Conservation (phyloP, 805 yeast species). For the Myxozyma vanderwaltii region DNA sequence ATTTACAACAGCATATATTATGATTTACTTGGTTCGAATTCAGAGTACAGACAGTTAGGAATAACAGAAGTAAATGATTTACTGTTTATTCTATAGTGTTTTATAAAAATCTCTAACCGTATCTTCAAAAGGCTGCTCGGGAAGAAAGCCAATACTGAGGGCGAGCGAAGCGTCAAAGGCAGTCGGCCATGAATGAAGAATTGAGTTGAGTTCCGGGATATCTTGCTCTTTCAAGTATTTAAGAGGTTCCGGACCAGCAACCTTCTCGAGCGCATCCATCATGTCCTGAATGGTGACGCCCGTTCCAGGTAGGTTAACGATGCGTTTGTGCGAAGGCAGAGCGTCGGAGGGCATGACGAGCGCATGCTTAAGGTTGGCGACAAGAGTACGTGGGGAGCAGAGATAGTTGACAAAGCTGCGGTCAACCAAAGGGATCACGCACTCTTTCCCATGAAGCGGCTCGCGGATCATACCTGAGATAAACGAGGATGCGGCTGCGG, state of each 20-base stretch:
- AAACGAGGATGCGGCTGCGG: conserved; percentile 37
- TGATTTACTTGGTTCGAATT: no score
- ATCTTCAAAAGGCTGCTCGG: conserved; percentile 19
- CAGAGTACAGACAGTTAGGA: no score
- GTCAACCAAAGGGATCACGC: conserved; percentile 32
- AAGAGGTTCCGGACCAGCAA: conserved; percentile 30
- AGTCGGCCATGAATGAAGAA: conserved; percentile 36
- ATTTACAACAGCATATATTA: no score
- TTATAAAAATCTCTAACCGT: conserved; percentile 17
- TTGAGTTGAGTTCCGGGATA: conserved; percentile 23
- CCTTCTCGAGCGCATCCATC: conserved; percentile 35
- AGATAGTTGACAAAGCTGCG: conserved; percentile 32
- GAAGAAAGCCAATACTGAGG: conserved; percentile 15
- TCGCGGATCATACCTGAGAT: conserved; percentile 37
- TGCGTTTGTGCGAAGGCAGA: conserved; percentile 19
- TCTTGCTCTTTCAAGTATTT: conserved; percentile 25
- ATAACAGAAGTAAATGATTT: no score
- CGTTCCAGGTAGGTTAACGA: conserved; percentile 36
- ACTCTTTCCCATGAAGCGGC: conserved; percentile 31
- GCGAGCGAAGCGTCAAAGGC: conserved; percentile 27
- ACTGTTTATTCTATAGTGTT: no score
- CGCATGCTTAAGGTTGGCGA: conserved; percentile 32
- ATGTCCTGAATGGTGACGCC: conserved; percentile 36
- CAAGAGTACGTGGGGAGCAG: conserved; percentile 31
- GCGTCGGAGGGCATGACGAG: conserved; percentile 16